Evolutionary conservation across 2,329 filamentous ascomycete species (phyloP), one percentile per base, ranked within the genome.

Genomic region (Cadophora luteo-olivacea): DNA sequence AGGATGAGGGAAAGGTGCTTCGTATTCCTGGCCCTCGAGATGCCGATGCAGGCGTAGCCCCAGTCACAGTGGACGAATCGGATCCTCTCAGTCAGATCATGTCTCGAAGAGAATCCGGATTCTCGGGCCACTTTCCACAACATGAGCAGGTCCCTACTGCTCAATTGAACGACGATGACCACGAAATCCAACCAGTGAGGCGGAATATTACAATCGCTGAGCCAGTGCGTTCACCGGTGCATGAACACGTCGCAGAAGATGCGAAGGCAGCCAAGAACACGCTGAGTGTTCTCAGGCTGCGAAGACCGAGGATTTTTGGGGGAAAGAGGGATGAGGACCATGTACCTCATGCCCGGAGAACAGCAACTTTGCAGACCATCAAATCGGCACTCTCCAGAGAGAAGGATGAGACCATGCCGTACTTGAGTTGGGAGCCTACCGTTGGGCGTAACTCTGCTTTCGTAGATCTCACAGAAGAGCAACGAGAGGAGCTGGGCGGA

Each of bases 361-460:
- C 72, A 57, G 69, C 83, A 52, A 91, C 89, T 0, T 80, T 89
- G 29, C 86, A 83, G 60, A 89, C 82, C 67, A 84, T 94, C 72
- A 84, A 85, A 68, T 85, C 67, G 19, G 77, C 74, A 19, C 64
- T 78, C n/a, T 72, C 76, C 4, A 64, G 69, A 19, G 73, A 87
- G 29, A 85, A 86, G 52, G 84, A 84, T n/a, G 84, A 89, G 38
- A 77, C 78, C 0, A 92, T 93, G 82, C 96, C 96, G 0, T 99
- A 99, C 79, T 86, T 99, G 63, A 97, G 93, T 79, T 98, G 93
- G 87, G 91, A 94, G 69, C 93, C 96, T 1, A 99, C 96, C 0
- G 87, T 97, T 65, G 95, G 92, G 29, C 89, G 96, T 71, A 99
- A 99, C 79, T 98, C 95, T 12, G 91, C 92, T 48, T 99, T 98